These are phyloP conservation scores for Alternaria brassicae DNA, from an alignment of 2,329 filamentous ascomycete genomes.

Conservation along the genomic window DNA sequence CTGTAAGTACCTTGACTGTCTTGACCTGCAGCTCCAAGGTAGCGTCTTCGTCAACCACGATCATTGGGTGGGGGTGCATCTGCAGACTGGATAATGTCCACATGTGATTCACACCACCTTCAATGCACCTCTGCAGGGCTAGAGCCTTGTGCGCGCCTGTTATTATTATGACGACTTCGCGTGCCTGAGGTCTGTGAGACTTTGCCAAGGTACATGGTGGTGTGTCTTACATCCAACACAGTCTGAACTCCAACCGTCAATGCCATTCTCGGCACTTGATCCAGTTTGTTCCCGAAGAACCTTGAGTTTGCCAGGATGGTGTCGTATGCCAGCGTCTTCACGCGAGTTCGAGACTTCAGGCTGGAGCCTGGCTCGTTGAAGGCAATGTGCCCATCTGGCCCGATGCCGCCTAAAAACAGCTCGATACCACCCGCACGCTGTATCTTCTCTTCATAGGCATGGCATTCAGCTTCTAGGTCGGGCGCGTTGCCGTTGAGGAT, in stretches of 20 bases:
- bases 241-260: slow-evolving; percentile 86
- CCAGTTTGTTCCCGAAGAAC: slow-evolving; percentile 79
- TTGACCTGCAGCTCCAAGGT: slow-evolving; percentile 58
- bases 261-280: slow-evolving; percentile 79
- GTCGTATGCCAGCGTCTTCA: slow-evolving; percentile 87
- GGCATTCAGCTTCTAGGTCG: slow-evolving; percentile 78
- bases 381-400: slow-evolving; percentile 85
- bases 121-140: slow-evolving; percentile 80
- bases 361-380: slow-evolving; percentile 90
- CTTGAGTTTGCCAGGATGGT: slow-evolving; percentile 85
- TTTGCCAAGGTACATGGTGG: slow-evolving; percentile 12
- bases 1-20: slow-evolving; percentile 48
- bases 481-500: slow-evolving; percentile 82
- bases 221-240: slow-evolving; percentile 67
- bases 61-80: slow-evolving; percentile 79
- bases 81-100: slow-evolving; percentile 86
- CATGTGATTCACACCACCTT: slow-evolving; percentile 86
- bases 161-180: slow-evolving; percentile 84
- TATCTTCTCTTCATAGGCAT: slow-evolving; percentile 81
- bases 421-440: slow-evolving; percentile 78
- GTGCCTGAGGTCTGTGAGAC: slow-evolving; percentile 55
- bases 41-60: slow-evolving; percentile 81
- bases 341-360: slow-evolving; percentile 76
- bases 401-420: slow-evolving; percentile 84
- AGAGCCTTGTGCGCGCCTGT: slow-evolving; percentile 81